Conservation (phyloP, 2,329 filamentous ascomycete species). For the Ophiostoma himal-ulmi region DNA sequence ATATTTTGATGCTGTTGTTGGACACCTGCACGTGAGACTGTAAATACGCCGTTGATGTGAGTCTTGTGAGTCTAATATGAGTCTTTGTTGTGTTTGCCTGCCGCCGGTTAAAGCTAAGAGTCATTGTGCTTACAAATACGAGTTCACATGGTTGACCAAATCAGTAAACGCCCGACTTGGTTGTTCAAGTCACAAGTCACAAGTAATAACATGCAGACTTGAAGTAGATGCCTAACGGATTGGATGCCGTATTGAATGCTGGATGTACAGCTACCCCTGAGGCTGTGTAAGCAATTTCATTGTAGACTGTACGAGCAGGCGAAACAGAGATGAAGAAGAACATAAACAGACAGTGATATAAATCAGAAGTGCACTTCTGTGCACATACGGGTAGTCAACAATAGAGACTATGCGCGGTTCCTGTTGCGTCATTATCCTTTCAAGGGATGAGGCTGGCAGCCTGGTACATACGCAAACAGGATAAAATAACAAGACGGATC, state of each 20-base stretch:
- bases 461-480: not conserved
- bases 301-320: not conserved
- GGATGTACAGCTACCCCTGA: not conserved
- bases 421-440: not conserved
- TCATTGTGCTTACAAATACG: constrained; percentile 2
- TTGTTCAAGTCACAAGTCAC: not conserved
- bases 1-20: not conserved
- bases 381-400: not conserved
- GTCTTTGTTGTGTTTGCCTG: constrained; percentile 5
- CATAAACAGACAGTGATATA: too few species aligned
- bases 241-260: not conserved
- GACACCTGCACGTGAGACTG: constrained; percentile 1
- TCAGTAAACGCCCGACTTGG: not conserved
- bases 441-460: not conserved
- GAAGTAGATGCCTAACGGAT: not conserved
- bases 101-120: not conserved
- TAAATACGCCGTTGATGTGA: not conserved
- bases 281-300: not conserved
- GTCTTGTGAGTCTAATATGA: not conserved
- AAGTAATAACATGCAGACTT: not conserved
- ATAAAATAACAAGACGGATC: not conserved
- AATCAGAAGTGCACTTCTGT: too few species aligned
- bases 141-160: not conserved
- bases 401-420: not conserved
- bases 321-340: too few species aligned